Evolutionary conservation across 768 basidiomycete genomes (phyloP).

Genomic region (Pulveroboletus sp.): DNA sequence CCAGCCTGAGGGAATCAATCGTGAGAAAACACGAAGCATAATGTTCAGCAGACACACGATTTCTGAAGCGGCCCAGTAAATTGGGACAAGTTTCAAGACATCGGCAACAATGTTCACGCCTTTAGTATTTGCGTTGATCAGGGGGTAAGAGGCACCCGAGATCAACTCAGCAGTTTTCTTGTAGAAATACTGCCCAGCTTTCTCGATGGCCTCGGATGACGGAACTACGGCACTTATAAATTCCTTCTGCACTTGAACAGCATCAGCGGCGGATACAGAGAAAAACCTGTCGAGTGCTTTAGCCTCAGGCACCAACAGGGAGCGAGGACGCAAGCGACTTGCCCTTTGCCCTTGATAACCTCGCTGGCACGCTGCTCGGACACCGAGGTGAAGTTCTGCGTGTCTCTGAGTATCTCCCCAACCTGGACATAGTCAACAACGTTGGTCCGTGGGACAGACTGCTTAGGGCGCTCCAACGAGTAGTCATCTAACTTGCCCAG

Average conservation of each 20-base stretch:
- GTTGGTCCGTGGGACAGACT: slow-evolving; percentile 20
- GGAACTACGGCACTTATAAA: slow-evolving; percentile 46
- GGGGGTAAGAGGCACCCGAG: slow-evolving; percentile 43
- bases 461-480: slow-evolving; percentile 46
- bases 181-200: slow-evolving; percentile 60
- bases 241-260: slow-evolving; percentile 36
- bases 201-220: slow-evolving; percentile 43
- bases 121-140: slow-evolving; percentile 50
- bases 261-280: slow-evolving; percentile 42
- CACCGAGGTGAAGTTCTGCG: slow-evolving; percentile 41
- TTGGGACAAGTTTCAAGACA: slow-evolving; percentile 59
- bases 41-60: slow-evolving; percentile 43
- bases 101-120: slow-evolving; percentile 65
- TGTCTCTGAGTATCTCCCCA: slow-evolving; percentile 46
- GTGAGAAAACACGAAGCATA: neutral
- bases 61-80: slow-evolving; percentile 66
- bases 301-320: slow-evolving; percentile 1
- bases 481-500: slow-evolving; percentile 53
- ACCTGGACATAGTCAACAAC: slow-evolving; percentile 49
- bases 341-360: slow-evolving; percentile 62
- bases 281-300: slow-evolving; percentile 50
- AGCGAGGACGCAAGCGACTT: slow-evolving; percentile 7
- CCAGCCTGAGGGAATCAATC: slow-evolving; percentile 49
- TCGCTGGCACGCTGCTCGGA: slow-evolving; percentile 48
- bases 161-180: slow-evolving; percentile 60